phyloP scores from a whole-genome alignment of 139 green algal genomes.

The Tetradesmus lagerheimii region DNA sequence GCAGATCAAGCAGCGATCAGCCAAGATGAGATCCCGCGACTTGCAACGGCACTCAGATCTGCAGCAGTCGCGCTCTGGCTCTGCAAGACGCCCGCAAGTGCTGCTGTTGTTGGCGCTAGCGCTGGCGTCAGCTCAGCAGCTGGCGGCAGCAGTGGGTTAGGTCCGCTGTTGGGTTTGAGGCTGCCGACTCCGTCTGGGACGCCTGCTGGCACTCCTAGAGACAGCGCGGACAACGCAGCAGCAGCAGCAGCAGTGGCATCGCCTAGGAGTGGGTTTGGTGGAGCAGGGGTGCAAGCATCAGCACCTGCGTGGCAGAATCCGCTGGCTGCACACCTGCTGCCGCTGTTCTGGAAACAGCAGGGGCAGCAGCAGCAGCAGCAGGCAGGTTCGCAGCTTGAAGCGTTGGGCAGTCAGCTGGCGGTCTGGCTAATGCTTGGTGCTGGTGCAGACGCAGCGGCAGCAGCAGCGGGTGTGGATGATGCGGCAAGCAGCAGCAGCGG shows the following conservation, averaged over 20 bases:
- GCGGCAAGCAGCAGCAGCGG: slow-evolving; percentile 6
- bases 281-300: background rate
- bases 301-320: slow-evolving; percentile 7
- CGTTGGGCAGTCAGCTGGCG: background rate
- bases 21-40: background rate
- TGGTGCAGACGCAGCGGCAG: slow-evolving; percentile 51
- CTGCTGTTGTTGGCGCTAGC: background rate
- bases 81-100: slow-evolving; percentile 32
- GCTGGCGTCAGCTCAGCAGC: background rate
- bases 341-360: slow-evolving; percentile 28
- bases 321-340: slow-evolving; percentile 40
- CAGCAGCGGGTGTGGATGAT: slow-evolving; percentile 32
- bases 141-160: background rate
- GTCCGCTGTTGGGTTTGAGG: background rate
- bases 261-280: background rate
- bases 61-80: slow-evolving; percentile 45
- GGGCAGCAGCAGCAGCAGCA: background rate
- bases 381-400: background rate
- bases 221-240: background rate
- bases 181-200: background rate
- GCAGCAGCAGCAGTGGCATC: slow-evolving; percentile 5
- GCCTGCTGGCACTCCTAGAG: slow-evolving; percentile 23
- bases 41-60: slow-evolving; percentile 11
- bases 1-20: background rate
- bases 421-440: slow-evolving; percentile 39